Evolutionary conservation across 768 basidiomycete genomes (phyloP), one percentile per base, ranked within the genome.

Genomic region (Xerocomus potaroensis): DNA sequence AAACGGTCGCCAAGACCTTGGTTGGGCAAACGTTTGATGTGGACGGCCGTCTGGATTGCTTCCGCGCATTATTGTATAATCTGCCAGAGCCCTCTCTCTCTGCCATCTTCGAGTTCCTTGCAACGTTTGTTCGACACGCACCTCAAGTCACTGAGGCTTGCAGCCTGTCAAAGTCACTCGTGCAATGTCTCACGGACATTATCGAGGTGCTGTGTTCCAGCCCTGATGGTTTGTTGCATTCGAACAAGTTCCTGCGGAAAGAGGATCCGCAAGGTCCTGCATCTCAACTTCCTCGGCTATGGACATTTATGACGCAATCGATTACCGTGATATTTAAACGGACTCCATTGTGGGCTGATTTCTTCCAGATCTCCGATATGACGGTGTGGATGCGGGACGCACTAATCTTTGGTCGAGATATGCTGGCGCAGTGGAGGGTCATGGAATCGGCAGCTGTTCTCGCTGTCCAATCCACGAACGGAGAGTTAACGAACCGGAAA

Each of bases 321-420:
- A 78, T 95, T 39, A 77, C 86, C 0, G 74, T 86, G 42, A 91
- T 99, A 52, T 97, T 96, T 71, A 82, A 79, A 60, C 77, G 79
- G 43, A 93, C 93, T 3, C 85, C 84, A 0, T 60, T 72, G 12
- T 99, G 96, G 96, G 79, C 96, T 0, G 64, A 71, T 8, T 85
- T 76, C 62, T 89, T 89, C 64, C 84, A 87, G 44, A 82, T 80
- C 56, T 78, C 83, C 22, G 82, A 83, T 46, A 96, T 99, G 94
- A 77, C 87, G 12, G 78, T 83, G 26, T 99, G 96, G 96, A 98
- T 99, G 96, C 81, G 94, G 45, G 96, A 98, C 62, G 96, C 94
- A 3, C 74, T 98, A 42, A 93, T 98, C 53, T 92, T 96, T 58
- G 93, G 86, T 8, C 71, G 87, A 54, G 88, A 94, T 57, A 77